Base-by-base conservation (phyloP, 306 rosid species). In the Purshia tridentata region DNA sequence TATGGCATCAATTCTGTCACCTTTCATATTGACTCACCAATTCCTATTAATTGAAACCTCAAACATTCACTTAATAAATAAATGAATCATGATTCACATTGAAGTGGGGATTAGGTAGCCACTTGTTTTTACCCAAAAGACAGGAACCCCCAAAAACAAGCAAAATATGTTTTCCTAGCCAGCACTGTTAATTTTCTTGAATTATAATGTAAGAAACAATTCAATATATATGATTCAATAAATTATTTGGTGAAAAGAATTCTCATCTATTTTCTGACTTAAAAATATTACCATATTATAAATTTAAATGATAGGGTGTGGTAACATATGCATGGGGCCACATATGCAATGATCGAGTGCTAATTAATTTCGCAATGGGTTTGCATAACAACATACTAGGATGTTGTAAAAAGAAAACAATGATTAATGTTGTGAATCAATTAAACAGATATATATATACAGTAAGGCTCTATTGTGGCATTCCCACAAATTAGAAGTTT, bases 1-100 rank as follows among this genome's bases (percentile, higher is more conserved):
- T 83, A 53, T 8, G 1, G 37, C 72, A 58, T 85, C 85, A 81
- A 84, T 23, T 82, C 85, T 44, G 49, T 62, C 83, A 77, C 69
- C 82, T 80, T 59, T 75, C 75, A 60, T 35, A 39, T 55, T 9
- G 12, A 19, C 11, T 59, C 6, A 35, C 18, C 12, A 39, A 51
- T 49, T 49, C 29, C 2, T 29, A 18, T 51, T 29, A 29, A 29
- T 41, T 62, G 59, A 54, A 41, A 6, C 12, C 16, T 45, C 10
- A 16, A 15, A 8, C 20, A 48, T n/a, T 1, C 35, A 50, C 35
- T 29, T 29, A 29, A 22, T 19, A 9, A 5, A 20, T 22, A 57
- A 39, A 55, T 46, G 41, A 14, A 12, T 49, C 55, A 22, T 56
- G 44, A 44, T 22, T 40, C 39, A 13, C 18, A 1, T n/a, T 37